Base-by-base conservation (phyloP, 257 asterid genomes). In the Paulownia fortunei region DNA sequence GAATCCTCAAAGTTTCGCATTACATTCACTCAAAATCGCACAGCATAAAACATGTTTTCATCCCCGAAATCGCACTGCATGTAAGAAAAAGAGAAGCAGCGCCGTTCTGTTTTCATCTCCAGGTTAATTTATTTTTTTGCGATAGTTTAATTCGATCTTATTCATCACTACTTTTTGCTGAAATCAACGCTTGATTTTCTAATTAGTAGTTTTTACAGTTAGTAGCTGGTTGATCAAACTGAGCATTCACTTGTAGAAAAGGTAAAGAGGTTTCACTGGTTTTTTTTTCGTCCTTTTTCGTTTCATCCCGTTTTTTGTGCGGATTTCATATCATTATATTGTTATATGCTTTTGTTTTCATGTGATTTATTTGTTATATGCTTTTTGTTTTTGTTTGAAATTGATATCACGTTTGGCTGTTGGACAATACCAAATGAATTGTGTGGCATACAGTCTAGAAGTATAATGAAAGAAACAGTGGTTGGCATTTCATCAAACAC, bases 81-180 rank as follows among this genome's bases (percentile, higher is more conserved):
- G 63, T 27, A 41, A 12, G 46, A 58, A 47, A 58, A 76, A 30
- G 76, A 87, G 74, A 62, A 32, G 72, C 80, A 56, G 73, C 73
- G 67, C 63, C 44, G 5, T 66, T 52, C 79, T 9, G 69, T 81
- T 67, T 54, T 61, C 86, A 47, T 46, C n/a, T 19, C 80, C 76
- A 86, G 98, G 96, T 87, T 67, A 36, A 10, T 60, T 63, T 39
- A 3, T 49, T 56, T 70, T 47, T 3, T 18, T n/a, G 46, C 27
- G 11, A 0, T 26, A 2, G 18, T 37, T 52, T 37, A 42, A 27
- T 71, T 74, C 3, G 23, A 5, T 39, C n/a, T 36, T 72, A 42
- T 59, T 46, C 19, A 4, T 54, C 69, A 19, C 26, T 55, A 23
- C 9, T 30, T 32, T 47, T 58, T 42, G 11, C 82, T 8, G 64